These are phyloP conservation scores for Colletotrichum truncatum DNA, from an alignment of 2,329 filamentous ascomycete species.

Conservation along the genomic window DNA sequence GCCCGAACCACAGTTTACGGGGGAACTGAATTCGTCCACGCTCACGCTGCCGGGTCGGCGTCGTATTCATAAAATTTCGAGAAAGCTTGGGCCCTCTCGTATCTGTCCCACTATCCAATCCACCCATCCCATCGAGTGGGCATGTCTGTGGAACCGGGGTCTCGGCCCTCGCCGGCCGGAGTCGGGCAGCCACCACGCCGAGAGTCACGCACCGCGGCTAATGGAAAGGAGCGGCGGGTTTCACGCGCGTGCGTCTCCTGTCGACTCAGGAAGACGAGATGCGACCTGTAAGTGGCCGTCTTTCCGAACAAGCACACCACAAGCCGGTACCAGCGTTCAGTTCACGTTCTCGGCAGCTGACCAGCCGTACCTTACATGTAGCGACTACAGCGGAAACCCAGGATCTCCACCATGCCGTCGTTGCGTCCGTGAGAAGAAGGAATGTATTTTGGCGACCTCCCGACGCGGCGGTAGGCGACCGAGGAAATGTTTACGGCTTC, in stretches of 20 bases:
- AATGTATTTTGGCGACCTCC: slow-evolving; percentile 51
- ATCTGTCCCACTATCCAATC: not conserved
- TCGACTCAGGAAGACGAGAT: slow-evolving; percentile 42
- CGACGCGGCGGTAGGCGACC: slow-evolving; percentile 47
- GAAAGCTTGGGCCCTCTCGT: not conserved
- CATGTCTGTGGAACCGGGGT: slow-evolving; percentile 19
- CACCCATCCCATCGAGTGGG: not conserved
- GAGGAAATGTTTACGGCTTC: slow-evolving; percentile 19
- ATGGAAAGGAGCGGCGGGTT: slow-evolving; percentile 38
- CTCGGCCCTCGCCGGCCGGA: not conserved
- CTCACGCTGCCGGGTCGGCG: not conserved
- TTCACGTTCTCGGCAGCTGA: not conserved
- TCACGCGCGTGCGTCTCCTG: slow-evolving; percentile 43
- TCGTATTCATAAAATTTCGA: not conserved
- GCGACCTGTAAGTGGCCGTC: slow-evolving; percentile 39
- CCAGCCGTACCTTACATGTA: slow-evolving; percentile 30
- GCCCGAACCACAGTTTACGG: not conserved
- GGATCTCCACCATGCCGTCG: slow-evolving; percentile 47
- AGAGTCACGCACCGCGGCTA: slow-evolving; percentile 15
- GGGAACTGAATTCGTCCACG: not conserved
- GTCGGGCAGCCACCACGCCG: slow-evolving; percentile 4
- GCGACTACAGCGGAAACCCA: slow-evolving; percentile 44
- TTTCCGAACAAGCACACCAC: not conserved
- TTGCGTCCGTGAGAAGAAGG: slow-evolving; percentile 46
- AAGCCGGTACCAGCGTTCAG: too few relatives aligned